Evolutionary conservation across 371 early-diverging fungal genomes (phyloP).

Genomic region (Batkoa obscura): DNA sequence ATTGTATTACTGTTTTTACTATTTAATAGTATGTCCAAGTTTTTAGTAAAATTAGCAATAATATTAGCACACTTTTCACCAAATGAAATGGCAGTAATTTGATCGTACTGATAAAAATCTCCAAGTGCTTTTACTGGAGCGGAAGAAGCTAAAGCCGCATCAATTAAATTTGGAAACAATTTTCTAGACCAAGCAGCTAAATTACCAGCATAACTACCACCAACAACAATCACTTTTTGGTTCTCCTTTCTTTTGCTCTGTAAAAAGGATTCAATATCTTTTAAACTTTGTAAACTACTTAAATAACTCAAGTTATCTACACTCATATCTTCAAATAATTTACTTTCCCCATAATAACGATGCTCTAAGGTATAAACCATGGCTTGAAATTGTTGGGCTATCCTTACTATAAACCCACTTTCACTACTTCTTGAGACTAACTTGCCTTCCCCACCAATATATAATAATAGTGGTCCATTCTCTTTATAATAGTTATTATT

Average conservation of each 20-base stretch:
- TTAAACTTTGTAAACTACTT: constrained; percentile 33
- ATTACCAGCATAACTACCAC: constrained; percentile 53
- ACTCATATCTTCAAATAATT: constrained; percentile 14
- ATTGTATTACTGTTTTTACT: not conserved
- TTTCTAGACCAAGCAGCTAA: constrained; percentile 48
- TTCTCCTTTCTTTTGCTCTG: constrained; percentile 8
- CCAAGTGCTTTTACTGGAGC: constrained; percentile 33
- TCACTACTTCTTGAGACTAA: not conserved
- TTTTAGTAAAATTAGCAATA: not conserved
- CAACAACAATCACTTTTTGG: constrained; percentile 43
- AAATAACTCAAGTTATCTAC: constrained; percentile 20
- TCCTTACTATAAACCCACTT: not conserved
- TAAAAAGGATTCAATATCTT: constrained; percentile 40
- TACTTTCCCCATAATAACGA: constrained; percentile 49
- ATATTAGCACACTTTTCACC: not conserved
- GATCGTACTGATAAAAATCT: constrained; percentile 38
- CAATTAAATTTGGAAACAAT: constrained; percentile 38
- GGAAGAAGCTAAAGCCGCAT: constrained; percentile 49
- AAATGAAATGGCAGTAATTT: not conserved
- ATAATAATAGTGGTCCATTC: not conserved
- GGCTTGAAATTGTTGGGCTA: constrained; percentile 41
- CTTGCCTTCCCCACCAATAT: not conserved
- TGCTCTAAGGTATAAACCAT: constrained; percentile 49
- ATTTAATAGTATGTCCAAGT: not conserved
- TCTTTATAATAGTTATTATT: not conserved